These are phyloP conservation scores for Hypomyces perniciosus DNA, from an alignment of 2,329 filamentous ascomycete species.

Conservation along the genomic window DNA sequence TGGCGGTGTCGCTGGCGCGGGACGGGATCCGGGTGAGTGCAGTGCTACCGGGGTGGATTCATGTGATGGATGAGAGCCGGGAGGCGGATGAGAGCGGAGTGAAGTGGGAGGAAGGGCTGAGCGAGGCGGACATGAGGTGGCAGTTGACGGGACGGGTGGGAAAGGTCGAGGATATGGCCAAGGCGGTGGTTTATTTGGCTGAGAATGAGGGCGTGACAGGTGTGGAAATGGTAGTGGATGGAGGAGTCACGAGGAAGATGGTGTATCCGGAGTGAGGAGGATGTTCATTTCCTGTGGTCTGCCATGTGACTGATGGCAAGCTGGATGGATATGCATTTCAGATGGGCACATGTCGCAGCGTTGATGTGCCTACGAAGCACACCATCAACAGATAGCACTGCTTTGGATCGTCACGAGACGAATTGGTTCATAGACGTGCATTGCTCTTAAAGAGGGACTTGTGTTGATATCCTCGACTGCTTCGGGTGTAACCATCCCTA, in stretches of 20 bases:
- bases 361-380: no score
- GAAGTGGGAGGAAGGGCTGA: constrained; percentile 41
- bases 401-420: no score
- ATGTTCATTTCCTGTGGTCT: no score
- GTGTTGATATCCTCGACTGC: no score
- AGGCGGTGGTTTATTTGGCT: constrained; percentile 22
- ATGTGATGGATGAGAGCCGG: constrained; percentile 34
- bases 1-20: constrained; percentile 39
- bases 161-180: constrained; percentile 37
- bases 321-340: no score
- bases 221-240: constrained; percentile 24
- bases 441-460: no score
- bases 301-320: no score
- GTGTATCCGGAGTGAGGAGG: constrained; percentile 23
- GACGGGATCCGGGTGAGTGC: constrained; percentile 42
- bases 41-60: constrained; percentile 46
- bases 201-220: constrained; percentile 24
- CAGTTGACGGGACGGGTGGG: constrained; percentile 45
- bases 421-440: no score
- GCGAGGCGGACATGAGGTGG: constrained; percentile 39
- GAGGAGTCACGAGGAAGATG: constrained; percentile 27
- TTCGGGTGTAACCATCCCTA: no score
- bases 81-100: constrained; percentile 30
- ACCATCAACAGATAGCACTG: no score
- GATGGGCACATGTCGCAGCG: no score